Percentiles rank a stretch among this genome's conserved stretches.
Evolutionary conservation across 805 yeast genomes (phyloP).

Genomic region (Tetrapisispora iriomotensis): DNA sequence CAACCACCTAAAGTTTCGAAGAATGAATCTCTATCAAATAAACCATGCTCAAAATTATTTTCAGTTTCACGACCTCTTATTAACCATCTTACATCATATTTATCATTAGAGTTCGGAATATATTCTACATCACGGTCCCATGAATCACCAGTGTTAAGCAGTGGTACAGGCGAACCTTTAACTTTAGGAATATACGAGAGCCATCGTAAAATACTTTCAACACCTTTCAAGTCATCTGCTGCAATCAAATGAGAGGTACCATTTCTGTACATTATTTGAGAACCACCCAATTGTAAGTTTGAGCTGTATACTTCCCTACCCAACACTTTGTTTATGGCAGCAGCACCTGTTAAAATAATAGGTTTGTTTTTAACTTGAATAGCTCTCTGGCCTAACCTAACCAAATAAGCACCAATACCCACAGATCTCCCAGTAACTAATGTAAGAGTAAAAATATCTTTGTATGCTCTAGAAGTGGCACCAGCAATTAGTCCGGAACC

Average conservation of each 20-base stretch:
- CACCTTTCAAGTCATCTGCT: slow-evolving; percentile 91
- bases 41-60: slow-evolving; percentile 71
- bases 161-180: slow-evolving; percentile 83
- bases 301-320: slow-evolving; percentile 97
- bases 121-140: slow-evolving; percentile 94
- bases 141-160: slow-evolving; percentile 63
- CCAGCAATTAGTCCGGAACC: slow-evolving; percentile 99
- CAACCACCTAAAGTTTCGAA: slow-evolving; percentile 94
- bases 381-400: slow-evolving; percentile 97
- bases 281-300: slow-evolving; percentile 96
- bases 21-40: slow-evolving; percentile 89
- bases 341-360: slow-evolving; percentile 96
- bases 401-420: slow-evolving; percentile 99
- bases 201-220: slow-evolving; percentile 90
- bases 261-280: slow-evolving; percentile 95
- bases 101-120: slow-evolving; percentile 58
- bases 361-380: slow-evolving; percentile 99
- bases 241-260: slow-evolving; percentile 99
- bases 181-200: slow-evolving; percentile 87
- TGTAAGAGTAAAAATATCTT: slow-evolving; percentile 92
- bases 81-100: slow-evolving; percentile 91
- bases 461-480: slow-evolving; percentile 94
- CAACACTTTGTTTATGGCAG: slow-evolving; percentile 90
- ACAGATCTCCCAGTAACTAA: slow-evolving; percentile 98
- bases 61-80: slow-evolving; percentile 69